A percentile compares a stretch with the other conserved stretches of the same genome.
Conservation (phyloP, 768 basidiomycete species). For the Termitomyces sp. region DNA sequence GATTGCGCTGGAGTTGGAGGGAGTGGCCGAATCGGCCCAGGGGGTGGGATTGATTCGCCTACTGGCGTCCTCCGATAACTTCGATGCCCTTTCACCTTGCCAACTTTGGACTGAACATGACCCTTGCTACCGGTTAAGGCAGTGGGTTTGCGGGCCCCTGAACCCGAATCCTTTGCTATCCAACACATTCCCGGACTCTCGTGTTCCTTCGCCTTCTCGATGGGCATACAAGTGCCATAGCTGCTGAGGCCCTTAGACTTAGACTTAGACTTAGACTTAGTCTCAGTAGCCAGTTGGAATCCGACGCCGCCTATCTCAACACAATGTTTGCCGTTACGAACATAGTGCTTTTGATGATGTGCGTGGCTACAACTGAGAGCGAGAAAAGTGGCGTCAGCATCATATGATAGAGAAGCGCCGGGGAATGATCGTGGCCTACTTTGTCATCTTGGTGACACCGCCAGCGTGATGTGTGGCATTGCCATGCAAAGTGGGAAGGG, state of each 20-base stretch:
- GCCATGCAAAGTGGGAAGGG: conserved; percentile 1
- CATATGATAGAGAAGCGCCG: neutral
- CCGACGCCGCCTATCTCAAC: neutral
- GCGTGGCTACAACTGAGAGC: neutral
- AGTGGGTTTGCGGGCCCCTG: neutral
- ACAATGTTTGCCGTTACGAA: neutral
- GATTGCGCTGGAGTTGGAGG: neutral
- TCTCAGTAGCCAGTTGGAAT: neutral
- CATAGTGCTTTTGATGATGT: neutral
- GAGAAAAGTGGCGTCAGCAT: neutral
- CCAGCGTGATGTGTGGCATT: neutral
- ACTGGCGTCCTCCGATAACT: neutral
- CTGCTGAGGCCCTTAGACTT: neutral
- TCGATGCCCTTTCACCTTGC: neutral
- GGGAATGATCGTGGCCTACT: neutral
- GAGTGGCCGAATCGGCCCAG: neutral
- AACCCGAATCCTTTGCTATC: neutral
- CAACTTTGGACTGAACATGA: neutral
- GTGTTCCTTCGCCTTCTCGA: neutral
- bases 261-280: too few relatives aligned
- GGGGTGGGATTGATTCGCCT: neutral
- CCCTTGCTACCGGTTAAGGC: neutral
- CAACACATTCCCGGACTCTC: neutral
- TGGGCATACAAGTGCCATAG: neutral
- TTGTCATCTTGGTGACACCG: neutral